Evolutionary conservation across 2,329 filamentous ascomycete genomes (phyloP).

Genomic region (Diplodia scrobiculata): DNA sequence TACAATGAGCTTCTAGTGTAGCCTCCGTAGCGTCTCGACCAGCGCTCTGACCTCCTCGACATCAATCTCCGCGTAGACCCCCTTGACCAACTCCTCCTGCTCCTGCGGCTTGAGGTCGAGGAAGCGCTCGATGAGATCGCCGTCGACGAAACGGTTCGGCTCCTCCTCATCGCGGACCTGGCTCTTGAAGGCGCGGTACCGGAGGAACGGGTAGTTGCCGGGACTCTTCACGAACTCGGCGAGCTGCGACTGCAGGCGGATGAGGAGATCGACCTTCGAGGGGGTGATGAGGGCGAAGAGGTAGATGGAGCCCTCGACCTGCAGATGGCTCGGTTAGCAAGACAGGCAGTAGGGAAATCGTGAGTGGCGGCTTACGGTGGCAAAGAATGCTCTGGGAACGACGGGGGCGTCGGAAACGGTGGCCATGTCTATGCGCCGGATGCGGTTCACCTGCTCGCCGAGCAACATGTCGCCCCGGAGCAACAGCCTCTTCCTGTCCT

Average conservation of each 20-base stretch:
- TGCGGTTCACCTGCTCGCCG: conserved; percentile 91
- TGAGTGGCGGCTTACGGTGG: conserved; percentile 65
- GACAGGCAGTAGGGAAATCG: background rate
- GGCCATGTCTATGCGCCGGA: conserved; percentile 71
- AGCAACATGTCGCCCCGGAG: conserved; percentile 80
- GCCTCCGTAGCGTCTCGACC: conserved; percentile 59
- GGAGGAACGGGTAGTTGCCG: conserved; percentile 73
- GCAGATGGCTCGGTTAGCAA: conserved; percentile 32
- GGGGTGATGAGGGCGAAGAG: conserved; percentile 79
- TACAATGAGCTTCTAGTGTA: conserved; percentile 39
- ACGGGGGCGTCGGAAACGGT: conserved; percentile 67
- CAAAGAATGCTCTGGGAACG: conserved; percentile 80
- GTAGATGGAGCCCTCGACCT: conserved; percentile 91
- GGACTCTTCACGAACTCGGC: conserved; percentile 62
- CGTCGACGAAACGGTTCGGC: conserved; percentile 87
- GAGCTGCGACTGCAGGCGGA: conserved; percentile 75
- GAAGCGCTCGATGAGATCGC: conserved; percentile 85
- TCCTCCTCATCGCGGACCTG: conserved; percentile 69
- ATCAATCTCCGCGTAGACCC: conserved; percentile 60
- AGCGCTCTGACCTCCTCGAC: conserved; percentile 60
- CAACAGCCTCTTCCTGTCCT: conserved; percentile 71
- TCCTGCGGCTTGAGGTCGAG: conserved; percentile 66
- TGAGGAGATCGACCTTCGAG: conserved; percentile 73
- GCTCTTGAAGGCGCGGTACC: conserved; percentile 81
- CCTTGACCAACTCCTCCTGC: conserved; percentile 57